Conservation (phyloP, 768 basidiomycete species). For the Chalciporus sphaerocephalus region DNA sequence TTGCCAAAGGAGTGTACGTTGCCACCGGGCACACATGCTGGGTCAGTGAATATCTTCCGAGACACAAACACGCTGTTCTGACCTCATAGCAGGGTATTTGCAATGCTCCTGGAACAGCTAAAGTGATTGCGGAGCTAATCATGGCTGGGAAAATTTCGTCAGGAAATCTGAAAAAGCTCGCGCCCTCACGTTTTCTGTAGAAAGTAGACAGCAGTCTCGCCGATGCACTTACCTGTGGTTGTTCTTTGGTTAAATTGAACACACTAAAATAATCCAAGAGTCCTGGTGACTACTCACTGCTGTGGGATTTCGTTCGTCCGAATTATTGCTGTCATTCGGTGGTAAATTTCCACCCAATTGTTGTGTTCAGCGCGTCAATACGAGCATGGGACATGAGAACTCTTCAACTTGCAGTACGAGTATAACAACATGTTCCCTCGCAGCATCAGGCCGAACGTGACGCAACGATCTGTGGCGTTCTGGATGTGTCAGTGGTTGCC, state of each 20-base stretch:
- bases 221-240: neutral
- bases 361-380: neutral
- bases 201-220: neutral
- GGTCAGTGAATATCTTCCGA: slow-evolving; percentile 41
- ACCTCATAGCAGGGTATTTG: slow-evolving; percentile 55
- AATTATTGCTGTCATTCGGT: neutral
- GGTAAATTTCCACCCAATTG: neutral
- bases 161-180: slow-evolving; percentile 48
- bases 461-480: neutral
- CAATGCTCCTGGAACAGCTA: slow-evolving; percentile 82
- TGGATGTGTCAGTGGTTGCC: neutral
- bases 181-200: slow-evolving; percentile 37
- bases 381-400: neutral
- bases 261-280: too few species aligned
- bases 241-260: neutral
- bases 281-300: neutral
- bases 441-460: too few species aligned
- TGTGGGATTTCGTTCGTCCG: neutral
- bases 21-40: slow-evolving; percentile 80
- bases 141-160: slow-evolving; percentile 61
- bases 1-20: slow-evolving; percentile 62
- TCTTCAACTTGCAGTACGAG: neutral
- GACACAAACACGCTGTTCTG: slow-evolving; percentile 1
- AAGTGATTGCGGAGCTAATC: slow-evolving; percentile 64
- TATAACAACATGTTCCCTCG: neutral